Evolutionary conservation across 441 rosid genomes (phyloP).

Genomic region (Erysimum cheiri): DNA sequence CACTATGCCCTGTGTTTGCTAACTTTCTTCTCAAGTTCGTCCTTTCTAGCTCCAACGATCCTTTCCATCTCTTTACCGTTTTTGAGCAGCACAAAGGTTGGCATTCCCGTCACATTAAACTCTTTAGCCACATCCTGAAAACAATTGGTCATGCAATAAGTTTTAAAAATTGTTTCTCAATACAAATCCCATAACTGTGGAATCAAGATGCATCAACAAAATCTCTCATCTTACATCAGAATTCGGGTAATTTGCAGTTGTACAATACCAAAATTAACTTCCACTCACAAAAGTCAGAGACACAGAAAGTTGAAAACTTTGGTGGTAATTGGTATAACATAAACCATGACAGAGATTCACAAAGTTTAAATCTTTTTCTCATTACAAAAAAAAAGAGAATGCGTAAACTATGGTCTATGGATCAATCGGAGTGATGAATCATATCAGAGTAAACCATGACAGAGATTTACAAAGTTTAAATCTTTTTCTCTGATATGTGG

Average conservation of each 20-base stretch:
- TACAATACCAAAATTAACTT: neutral
- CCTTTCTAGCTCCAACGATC: slow-evolving; percentile 66
- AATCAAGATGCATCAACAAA: slow-evolving; percentile 16
- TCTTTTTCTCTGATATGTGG: no score
- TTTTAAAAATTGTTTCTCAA: neutral
- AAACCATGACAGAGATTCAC: no score
- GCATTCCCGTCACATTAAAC: slow-evolving; percentile 80
- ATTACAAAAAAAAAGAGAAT: no score
- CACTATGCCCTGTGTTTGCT: slow-evolving; percentile 40
- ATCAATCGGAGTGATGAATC: no score
- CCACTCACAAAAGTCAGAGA: neutral
- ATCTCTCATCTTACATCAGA: neutral
- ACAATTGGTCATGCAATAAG: neutral
- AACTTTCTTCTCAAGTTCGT: slow-evolving; percentile 73
- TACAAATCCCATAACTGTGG: neutral
- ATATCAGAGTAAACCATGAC: no score
- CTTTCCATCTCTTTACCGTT: slow-evolving; percentile 74
- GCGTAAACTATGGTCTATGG: no score
- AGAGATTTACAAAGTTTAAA: neutral
- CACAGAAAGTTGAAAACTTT: no score
- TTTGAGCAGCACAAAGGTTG: slow-evolving; percentile 88
- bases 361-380: no score
- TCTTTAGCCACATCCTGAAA: slow-evolving; percentile 74
- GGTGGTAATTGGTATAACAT: no score
- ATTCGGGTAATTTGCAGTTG: neutral